Evolutionary conservation across 345 rosid genomes (phyloP), one percentile per base, ranked within the genome.

Genomic region (Erodium maritimum): DNA sequence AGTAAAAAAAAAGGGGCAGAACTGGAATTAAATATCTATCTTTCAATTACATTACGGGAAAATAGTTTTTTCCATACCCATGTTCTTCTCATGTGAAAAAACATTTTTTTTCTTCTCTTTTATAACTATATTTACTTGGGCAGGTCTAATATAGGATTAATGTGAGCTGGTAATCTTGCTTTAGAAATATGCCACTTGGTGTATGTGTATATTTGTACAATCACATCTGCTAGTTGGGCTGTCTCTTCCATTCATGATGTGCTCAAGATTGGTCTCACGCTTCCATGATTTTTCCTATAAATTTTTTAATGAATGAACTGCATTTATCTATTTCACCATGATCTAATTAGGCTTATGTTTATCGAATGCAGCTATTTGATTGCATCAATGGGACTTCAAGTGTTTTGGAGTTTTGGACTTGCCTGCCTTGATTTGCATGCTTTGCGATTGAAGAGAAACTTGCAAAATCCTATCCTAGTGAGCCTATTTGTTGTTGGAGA

Each of bases 341-440:
- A 3, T 37, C 46, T 5, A 11, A 37, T 5, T 37, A 3, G 46
- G 14, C 14, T 37, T 37, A 1, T 37, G 46, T 37, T 37, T 5
- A 37, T 11, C 10, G 46, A 11, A 37, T 71, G 63, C 88, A 91
- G 96, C 79, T 91, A 84, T 75, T 84, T 88, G 72, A 81, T 86
- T 73, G 96, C 96, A 46, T 82, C 98, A n/a, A 88, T 91, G 98
- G 95, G 90, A 57, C 93, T 91, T 77, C 98, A 91, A 68, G 68
- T 81, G 58, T 56, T 82, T 52, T 91, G 98, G 96, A 91, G 98
- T 74, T 82, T 91, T 74, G 96, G 96, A 64, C 87, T 91, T 50
- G 91, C 96, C 5, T 91, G 96, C 73, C 96, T 86, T 63, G 95
- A 91, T 71, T 52, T 67, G 62, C 86, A 81, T 77, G 96, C 98